Base-by-base conservation (phyloP, 106 monocot genomes). In the Alisma plantagoaquatica region DNA sequence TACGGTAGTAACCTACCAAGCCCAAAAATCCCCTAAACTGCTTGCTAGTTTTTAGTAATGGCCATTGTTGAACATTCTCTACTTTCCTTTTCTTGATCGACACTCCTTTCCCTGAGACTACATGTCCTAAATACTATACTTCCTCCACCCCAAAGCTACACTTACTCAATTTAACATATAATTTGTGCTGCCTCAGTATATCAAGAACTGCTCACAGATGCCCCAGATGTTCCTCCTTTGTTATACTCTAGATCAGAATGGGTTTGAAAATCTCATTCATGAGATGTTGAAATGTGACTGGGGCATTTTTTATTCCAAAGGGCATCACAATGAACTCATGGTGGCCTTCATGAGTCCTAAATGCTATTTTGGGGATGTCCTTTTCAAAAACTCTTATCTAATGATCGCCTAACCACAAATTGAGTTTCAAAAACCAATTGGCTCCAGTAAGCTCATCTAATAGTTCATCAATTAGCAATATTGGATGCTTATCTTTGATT, bases 21-120 rank as follows among this genome's bases (percentile, higher is more conserved):
- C 29, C 60, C 60, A 60, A 47, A 27, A 60, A 60, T 2, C 60
- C 60, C 5, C 29, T 17, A 3, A 47, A 31, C 3, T 11, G 3
- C 30, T 30, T 60, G 1, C n/a, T 46, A 5, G 16, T 27, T 19
- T 31, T 46, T 1, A 47, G 60, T 0, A 25, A 3, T 3, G 25
- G 47, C 49, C 47, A 48, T 10, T 9, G 2, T 2, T 22, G 31
- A 0, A 60, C 23, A 21, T 1, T 29, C 31, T 27, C 7, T n/a
- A 60, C 11, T 18, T 60, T 60, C 1, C 4, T 12, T 2, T 17
- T 26, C 3, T 46, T 29, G 1, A 20, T 21, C 1, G 60, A 6
- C 3, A 46, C 46, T 1, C 60, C 60, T 5, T 25, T 26, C 4
- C 8, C 19, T 3, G 58, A 43, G 3, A 48, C 2, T 30, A 31